Evolutionary conservation across 441 rosid species (phyloP).

Genomic region (Syzygium malaccense): DNA sequence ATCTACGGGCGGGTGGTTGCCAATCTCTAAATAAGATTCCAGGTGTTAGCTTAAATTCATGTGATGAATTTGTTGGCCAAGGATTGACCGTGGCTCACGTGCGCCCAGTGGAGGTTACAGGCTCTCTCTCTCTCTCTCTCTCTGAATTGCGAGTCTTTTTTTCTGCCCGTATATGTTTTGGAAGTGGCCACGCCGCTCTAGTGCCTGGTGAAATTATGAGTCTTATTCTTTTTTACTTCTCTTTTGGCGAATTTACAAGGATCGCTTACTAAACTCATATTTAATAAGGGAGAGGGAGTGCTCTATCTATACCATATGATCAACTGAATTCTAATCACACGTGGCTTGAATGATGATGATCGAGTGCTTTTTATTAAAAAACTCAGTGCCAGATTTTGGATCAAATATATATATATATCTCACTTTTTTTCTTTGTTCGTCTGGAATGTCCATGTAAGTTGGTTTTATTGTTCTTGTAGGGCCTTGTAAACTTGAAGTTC

Average conservation of each 20-base stretch:
- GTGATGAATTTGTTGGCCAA: background rate
- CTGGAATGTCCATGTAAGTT: background rate
- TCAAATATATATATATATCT: rapidly evolving
- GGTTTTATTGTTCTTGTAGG: background rate
- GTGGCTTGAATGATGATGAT: no score
- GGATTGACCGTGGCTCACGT: no score
- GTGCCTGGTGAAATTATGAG: no score
- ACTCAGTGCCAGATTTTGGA: rapidly evolving
- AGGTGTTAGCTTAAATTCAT: background rate
- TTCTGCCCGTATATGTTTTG: background rate
- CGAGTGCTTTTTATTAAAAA: background rate
- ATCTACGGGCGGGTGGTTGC: background rate
- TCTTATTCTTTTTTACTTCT: no score
- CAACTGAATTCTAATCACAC: no score
- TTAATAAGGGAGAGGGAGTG: background rate
- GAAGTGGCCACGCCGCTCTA: background rate
- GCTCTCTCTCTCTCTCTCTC: no score
- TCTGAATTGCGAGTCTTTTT: background rate
- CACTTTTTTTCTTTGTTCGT: no score
- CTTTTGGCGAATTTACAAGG: no score
- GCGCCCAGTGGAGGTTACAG: no score
- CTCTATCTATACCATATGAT: no score
- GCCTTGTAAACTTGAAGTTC: background rate
- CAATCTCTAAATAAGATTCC: background rate
- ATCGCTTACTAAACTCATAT: no score